phyloP scores from a whole-genome alignment of 371 early-diverging fungal genomes.

The Syncephalastrum contaminatum region DNA sequence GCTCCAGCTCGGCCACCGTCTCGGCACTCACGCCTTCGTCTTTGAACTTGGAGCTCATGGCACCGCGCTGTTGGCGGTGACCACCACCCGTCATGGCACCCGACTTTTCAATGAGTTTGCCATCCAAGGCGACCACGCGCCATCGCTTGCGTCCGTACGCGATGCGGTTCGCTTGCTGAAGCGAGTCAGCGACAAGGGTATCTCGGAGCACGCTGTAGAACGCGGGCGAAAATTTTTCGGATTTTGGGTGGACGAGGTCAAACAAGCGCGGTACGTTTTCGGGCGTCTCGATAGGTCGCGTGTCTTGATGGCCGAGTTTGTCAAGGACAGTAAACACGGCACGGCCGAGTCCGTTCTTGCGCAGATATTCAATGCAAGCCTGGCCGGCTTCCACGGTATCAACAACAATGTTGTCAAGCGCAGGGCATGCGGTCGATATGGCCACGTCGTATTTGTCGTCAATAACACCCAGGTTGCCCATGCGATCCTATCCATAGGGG shows the following conservation, averaged over 20 bases:
- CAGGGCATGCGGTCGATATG: conserved; percentile 89
- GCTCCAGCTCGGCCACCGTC: conserved; percentile 54
- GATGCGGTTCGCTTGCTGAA: conserved; percentile 92
- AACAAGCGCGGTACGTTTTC: conserved; percentile 87
- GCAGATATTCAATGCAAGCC: conserved; percentile 90
- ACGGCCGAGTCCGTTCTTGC: conserved; percentile 85
- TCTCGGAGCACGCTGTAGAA: conserved; percentile 93
- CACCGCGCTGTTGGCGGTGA: conserved; percentile 68
- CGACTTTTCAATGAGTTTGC: conserved; percentile 93
- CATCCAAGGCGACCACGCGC: conserved; percentile 97
- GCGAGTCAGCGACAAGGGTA: conserved; percentile 89
- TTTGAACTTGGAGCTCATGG: conserved; percentile 81
- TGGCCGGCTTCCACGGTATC: conserved; percentile 93
- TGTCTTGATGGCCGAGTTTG: conserved; percentile 59
- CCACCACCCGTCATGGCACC: conserved; percentile 99
- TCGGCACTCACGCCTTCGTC: conserved; percentile 61
- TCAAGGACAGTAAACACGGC: conserved; percentile 92
- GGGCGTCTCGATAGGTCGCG: conserved; percentile 66
- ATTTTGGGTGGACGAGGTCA: conserved; percentile 86
- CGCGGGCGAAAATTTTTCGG: conserved; percentile 74
- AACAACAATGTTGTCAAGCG: conserved; percentile 94
- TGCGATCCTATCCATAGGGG: conserved; percentile 63
- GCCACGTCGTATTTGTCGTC: conserved; percentile 96
- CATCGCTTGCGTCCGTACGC: conserved; percentile 84
- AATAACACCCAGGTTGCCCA: conserved; percentile 97